Evolutionary conservation across 371 early-diverging fungal species (phyloP), one percentile per base, ranked within the genome.

Genomic region (Saksenaea oblongispora): DNA sequence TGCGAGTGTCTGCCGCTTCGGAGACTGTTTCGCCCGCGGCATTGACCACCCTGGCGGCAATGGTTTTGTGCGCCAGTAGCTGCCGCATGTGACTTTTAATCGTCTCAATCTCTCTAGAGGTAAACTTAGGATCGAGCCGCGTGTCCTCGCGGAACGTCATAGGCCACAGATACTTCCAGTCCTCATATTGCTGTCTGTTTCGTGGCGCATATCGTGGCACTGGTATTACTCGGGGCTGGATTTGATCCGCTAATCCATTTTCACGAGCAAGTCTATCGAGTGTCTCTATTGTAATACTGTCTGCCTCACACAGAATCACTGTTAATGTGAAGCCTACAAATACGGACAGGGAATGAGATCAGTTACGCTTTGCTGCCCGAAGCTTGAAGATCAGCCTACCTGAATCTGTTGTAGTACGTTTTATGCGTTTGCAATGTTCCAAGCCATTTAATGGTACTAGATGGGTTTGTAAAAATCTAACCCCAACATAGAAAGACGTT

Each of bases 141-240:
- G 76, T 73, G 63, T 89, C 84, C 64, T 89, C 89, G 31, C 83
- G 75, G 59, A 80, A 89, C 14, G 72, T 70, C 11, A 84, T 69
- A 8, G 89, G 87, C 89, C 89, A 89, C 18, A 85, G 44, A 39
- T 67, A 56, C 47, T 78, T 79, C 86, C 89, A 89, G 34, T 69
- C 74, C 31, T 85, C 85, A 62, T 79, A 87, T 58, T 89, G 89
- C 3, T 69, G 26, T 41, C 82, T 63, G 15, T 85, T 89, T 27
- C 81, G 41, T 0, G 89, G 83, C 17, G 87, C 78, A 67, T 85
- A 55, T 26, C 63, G 62, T 0, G 82, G 75, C 0, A 88, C 73
- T 5, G 67, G 36, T 11, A 74, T 65, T 7, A 74, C 62, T 11
- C 58, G 54, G 2, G 79, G 75, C 22, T 63, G 22, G 5, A 67